phyloP scores from a whole-genome alignment of 805 yeast species.

The Millerozyma miso region DNA sequence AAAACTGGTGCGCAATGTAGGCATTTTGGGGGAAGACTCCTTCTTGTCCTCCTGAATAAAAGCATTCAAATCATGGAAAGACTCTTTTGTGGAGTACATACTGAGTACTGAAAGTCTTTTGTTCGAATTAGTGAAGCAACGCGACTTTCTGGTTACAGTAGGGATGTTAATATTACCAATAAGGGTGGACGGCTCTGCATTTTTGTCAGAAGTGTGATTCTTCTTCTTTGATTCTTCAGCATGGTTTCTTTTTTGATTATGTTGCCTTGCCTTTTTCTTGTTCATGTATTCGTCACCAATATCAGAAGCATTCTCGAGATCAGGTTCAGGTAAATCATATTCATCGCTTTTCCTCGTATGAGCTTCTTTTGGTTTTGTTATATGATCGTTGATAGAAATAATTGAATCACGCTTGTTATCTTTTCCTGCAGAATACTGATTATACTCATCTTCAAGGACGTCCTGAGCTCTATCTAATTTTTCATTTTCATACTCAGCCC shows the following conservation, averaged over 20 bases:
- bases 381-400: conserved; percentile 22
- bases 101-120: conserved; percentile 72
- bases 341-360: conserved; percentile 10
- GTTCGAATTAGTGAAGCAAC: conserved; percentile 55
- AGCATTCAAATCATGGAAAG: conserved; percentile 55
- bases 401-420: conserved; percentile 29
- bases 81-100: conserved; percentile 62
- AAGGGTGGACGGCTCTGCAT: conserved; percentile 41
- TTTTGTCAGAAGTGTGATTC: conserved; percentile 7
- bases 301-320: conserved; percentile 24
- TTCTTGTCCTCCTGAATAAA: conserved; percentile 23
- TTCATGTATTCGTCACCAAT: conserved; percentile 42
- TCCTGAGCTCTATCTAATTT: conserved; percentile 42
- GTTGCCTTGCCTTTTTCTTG: conserved; percentile 39
- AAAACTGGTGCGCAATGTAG: conserved; percentile 35
- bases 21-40: conserved; percentile 13
- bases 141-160: conserved; percentile 64
- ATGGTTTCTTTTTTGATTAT: not conserved
- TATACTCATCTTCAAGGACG: conserved; percentile 34
- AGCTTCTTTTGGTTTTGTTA: not conserved
- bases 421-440: conserved; percentile 12
- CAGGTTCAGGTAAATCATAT: conserved; percentile 36
- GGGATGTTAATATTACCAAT: conserved; percentile 67
- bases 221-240: conserved; percentile 7
- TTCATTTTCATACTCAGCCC: conserved; percentile 47